Conservation (phyloP, 1,139 yeast species). For the Scheffersomyces insectosa region DNA sequence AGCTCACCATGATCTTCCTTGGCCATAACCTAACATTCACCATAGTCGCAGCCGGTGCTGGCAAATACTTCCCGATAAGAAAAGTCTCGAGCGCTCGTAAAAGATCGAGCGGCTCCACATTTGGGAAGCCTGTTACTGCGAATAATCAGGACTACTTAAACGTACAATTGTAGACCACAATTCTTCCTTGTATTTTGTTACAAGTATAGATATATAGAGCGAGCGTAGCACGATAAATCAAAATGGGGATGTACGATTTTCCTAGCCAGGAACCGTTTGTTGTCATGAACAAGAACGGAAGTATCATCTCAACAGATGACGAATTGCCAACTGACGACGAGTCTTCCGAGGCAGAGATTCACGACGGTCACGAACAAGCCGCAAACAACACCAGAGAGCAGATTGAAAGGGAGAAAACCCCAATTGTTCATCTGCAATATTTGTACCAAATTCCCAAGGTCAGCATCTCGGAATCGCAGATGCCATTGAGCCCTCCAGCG, state of each 20-base stretch:
- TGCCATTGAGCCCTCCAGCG: not conserved
- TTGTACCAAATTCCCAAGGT: slow-evolving; percentile 10
- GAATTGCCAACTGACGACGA: slow-evolving; percentile 8
- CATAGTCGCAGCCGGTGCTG: too few relatives aligned
- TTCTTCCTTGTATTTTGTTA: too few relatives aligned
- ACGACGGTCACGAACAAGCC: not conserved
- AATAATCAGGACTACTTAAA: too few relatives aligned
- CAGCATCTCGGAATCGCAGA: not conserved
- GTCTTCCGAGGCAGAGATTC: slow-evolving; percentile 3
- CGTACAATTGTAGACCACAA: too few relatives aligned
- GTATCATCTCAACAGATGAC: slow-evolving; percentile 13
- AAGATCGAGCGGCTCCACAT: too few relatives aligned
- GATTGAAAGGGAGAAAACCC: not conserved
- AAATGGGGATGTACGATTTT: not conserved
- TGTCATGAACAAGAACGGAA: slow-evolving; percentile 9
- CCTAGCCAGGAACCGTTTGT: slow-evolving; percentile 6
- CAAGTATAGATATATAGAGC: too few relatives aligned
- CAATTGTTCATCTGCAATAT: slow-evolving; percentile 5
- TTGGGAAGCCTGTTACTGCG: too few relatives aligned
- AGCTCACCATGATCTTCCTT: too few relatives aligned
- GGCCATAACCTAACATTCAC: too few relatives aligned
- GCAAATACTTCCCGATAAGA: too few relatives aligned
- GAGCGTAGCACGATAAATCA: not conserved
- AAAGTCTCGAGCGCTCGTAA: too few relatives aligned
- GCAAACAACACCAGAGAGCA: not conserved